Evolutionary conservation across 2,329 filamentous ascomycete species (phyloP), one percentile per base, ranked within the genome.

Genomic region (Stemphylium vesicarium): DNA sequence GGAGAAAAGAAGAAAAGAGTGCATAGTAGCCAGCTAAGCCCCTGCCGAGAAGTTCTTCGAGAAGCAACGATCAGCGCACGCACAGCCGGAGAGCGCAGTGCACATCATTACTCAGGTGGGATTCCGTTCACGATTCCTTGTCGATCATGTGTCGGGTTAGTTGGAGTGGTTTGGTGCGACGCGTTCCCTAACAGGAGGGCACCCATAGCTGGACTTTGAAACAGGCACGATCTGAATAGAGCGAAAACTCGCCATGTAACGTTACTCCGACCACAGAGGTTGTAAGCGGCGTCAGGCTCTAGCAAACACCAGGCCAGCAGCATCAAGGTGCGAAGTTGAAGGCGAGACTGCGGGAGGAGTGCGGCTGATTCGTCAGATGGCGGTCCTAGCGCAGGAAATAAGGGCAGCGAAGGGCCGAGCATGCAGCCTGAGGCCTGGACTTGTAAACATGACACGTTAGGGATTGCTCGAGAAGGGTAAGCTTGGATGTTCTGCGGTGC

Each of bases 231-330:
- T 24, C 11, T 36, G 20, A 7, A 10, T 40, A 36, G 29, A 33
- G 46, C 4, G 29, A 32, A 31, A 22, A 40, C 35, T 24, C 36
- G 32, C 49, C 52, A 62, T 62, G 59, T 59, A 57, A 62, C 59
- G 56, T 59, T 56, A 57, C 56, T 26, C 48, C 29, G 33, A 22
- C 31, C 20, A 24, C 45, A 37, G 41, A 29, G 16, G 22, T 42
- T 22, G 22, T 32, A 38, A 40, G 43, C 35, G 36, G 31, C 40
- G 38, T 16, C 40, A 31, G 33, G 11, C 7, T 10, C 10, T 32
- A n/a, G 50, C 46, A 44, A 8, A 45, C 20, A 33, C n/a, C n/a
- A 13, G 37, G 53, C 36, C 41, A 45, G 26, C 47, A 46, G 46
- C 29, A 12, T 29, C 6, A 9, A 26, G 18, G 15, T 39, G 33